A percentile compares a stretch with the other conserved stretches of the same genome.
Conservation (phyloP, 1,139 yeast species). For the Geotrichum bryndzae region DNA sequence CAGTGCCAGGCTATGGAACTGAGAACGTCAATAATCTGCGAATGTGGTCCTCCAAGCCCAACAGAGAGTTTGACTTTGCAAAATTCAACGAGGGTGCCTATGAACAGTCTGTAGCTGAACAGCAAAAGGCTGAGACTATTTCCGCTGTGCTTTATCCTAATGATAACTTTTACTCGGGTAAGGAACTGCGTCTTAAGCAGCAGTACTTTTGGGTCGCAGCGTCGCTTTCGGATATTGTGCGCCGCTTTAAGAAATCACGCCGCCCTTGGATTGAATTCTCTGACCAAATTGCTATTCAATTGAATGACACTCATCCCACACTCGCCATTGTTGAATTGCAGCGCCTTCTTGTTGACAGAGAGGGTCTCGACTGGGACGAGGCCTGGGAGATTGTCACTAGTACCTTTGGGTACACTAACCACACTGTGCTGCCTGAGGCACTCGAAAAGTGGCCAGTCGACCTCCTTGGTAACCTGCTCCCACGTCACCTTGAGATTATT, state of each 20-base stretch:
- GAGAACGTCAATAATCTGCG: constrained; percentile 81
- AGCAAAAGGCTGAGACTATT: constrained; percentile 84
- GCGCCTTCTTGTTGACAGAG: constrained; percentile 78
- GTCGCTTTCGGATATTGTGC: constrained; percentile 81
- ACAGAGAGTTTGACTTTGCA: constrained; percentile 84
- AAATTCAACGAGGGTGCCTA: constrained; percentile 93
- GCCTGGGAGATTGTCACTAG: constrained; percentile 81
- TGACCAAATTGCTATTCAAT: constrained; percentile 83
- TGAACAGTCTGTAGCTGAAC: constrained; percentile 73
- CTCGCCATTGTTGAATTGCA: constrained; percentile 86
- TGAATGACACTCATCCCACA: constrained; percentile 94
- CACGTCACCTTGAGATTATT: constrained; percentile 87
- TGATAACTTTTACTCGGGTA: constrained; percentile 86
- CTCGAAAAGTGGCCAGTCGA: constrained; percentile 94
- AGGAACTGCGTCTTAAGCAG: constrained; percentile 87
- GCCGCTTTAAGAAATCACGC: constrained; percentile 78
- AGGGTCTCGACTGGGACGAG: constrained; percentile 69
- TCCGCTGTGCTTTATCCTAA: constrained; percentile 90
- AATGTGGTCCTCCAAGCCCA: constrained; percentile 86
- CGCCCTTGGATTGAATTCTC: constrained; percentile 80
- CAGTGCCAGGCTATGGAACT: constrained; percentile 86
- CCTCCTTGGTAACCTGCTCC: constrained; percentile 67
- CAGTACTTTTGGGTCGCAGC: constrained; percentile 98
- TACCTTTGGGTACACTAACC: constrained; percentile 90
- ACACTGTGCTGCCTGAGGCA: constrained; percentile 92